Evolutionary conservation across 805 yeast genomes (phyloP).

Genomic region (Candida vartiovaarae): DNA sequence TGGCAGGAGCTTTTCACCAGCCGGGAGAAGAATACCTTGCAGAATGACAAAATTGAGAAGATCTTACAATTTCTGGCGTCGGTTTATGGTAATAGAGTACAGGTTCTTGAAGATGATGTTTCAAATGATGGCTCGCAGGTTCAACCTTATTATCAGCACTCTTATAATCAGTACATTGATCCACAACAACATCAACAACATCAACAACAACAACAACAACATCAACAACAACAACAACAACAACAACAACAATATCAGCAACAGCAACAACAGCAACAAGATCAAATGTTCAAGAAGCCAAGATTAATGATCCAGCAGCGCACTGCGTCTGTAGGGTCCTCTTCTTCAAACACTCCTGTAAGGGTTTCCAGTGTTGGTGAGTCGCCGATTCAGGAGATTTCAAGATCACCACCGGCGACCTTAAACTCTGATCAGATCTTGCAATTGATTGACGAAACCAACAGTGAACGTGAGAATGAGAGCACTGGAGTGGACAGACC

Average conservation of each 20-base stretch:
- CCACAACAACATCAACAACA: not conserved
- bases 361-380: conserved; percentile 5
- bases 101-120: conserved; percentile 16
- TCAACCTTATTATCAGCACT: not conserved
- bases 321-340: conserved; percentile 9
- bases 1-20: conserved; percentile 87
- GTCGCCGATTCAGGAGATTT: conserved; percentile 20
- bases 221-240: conserved; percentile 1
- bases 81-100: conserved; percentile 31
- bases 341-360: conserved; percentile 1
- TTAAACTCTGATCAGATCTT: not conserved
- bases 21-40: conserved; percentile 78
- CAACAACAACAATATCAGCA: not conserved
- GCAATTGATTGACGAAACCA: conserved; percentile 1
- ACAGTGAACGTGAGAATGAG: not conserved
- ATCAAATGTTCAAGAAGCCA: conserved; percentile 12
- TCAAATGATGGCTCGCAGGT: not conserved
- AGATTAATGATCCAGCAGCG: conserved; percentile 18
- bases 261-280: conserved; percentile 1
- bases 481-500: not conserved
- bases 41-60: conserved; percentile 81
- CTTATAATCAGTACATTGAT: not conserved
- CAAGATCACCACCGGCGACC: conserved; percentile 9
- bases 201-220: not conserved
- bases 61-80: conserved; percentile 83